phyloP scores from a whole-genome alignment of 371 early-diverging fungal species.

The Mortierella sp. region DNA sequence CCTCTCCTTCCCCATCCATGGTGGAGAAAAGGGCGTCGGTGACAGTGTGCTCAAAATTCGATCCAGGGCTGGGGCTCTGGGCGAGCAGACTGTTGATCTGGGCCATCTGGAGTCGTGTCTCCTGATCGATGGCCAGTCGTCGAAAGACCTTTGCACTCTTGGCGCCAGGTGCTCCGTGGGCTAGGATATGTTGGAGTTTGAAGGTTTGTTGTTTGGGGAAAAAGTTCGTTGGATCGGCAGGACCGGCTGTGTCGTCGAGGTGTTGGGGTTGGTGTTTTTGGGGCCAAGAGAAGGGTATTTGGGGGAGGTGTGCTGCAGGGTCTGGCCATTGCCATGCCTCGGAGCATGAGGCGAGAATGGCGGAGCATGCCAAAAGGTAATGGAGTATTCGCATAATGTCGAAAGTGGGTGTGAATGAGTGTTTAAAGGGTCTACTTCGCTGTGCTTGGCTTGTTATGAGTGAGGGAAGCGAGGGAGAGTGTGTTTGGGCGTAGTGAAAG shows the following conservation, averaged over 20 bases:
- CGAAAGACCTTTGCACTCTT: conserved; percentile 61
- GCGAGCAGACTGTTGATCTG: conserved; percentile 8
- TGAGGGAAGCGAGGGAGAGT: neutral
- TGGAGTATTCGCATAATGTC: neutral
- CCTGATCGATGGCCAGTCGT: conserved; percentile 37
- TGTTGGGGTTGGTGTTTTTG: neutral
- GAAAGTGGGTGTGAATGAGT: neutral
- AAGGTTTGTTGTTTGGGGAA: conserved; percentile 13
- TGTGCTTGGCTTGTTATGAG: neutral
- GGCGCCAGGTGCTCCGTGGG: conserved; percentile 28
- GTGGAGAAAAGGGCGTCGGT: conserved; percentile 9
- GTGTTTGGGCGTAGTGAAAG: neutral
- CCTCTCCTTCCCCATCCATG: neutral
- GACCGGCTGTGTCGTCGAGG: neutral
- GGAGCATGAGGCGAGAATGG: neutral
- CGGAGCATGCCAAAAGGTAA: conserved; percentile 10
- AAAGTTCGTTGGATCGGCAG: neutral
- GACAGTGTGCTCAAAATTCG: conserved; percentile 19
- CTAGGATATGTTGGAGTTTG: conserved; percentile 27
- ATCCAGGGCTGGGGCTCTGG: conserved; percentile 16
- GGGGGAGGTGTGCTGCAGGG: neutral
- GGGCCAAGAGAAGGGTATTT: neutral
- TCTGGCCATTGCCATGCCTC: conserved; percentile 11
- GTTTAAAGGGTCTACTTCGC: neutral
- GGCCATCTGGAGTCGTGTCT: conserved; percentile 19